Base-by-base conservation (phyloP, 805 yeast genomes). In the Clavispora carvajalis region DNA sequence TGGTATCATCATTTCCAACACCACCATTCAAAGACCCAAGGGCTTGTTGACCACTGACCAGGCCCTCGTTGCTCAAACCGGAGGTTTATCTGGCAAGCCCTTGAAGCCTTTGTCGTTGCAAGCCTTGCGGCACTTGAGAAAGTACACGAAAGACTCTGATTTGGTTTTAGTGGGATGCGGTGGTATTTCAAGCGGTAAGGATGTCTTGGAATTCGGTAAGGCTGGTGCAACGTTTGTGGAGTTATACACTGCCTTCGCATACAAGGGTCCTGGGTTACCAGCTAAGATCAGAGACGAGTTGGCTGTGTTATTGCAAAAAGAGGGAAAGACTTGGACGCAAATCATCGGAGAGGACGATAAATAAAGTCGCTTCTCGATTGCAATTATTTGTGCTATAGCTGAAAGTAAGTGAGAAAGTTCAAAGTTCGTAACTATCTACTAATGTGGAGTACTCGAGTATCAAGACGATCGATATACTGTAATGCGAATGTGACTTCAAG, bases 191-290 rank as follows among this genome's bases (percentile, higher is more conserved):
- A 65, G 71, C 18, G 98, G 96, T 41, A 72, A 79, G 48, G 98
- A 91, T 58, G 97, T 90, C 0, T 67, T 90, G 36, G 97, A 90
- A 50, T 91, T 82, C 62, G 96, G 93, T 24, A 79, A 78, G 55
- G 95, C 96, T 1, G 98, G 98, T 43, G 98, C 98, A 11, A 74
- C 84, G n/a, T 85, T 81, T 58, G 79, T 91, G 36, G 85, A 91
- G 62, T 60, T 89, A 40, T 88, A 89, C 67, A 90, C 98, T 3
- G 80, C 95, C 1, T 86, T 86, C 60, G 96, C 95, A 0, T 91
- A 87, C 69, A 80, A 79, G 57, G 98, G 98, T 1, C 96, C 97
- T 1, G 95, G 95, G 2, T 67, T 86, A 39, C 85, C 73, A 2
- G 65, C 65, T 12, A 66, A 66, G 42, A 63, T 69, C 37, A 58